Evolutionary conservation across 768 basidiomycete species (phyloP).

Genomic region (Lentinula guzmanii): DNA sequence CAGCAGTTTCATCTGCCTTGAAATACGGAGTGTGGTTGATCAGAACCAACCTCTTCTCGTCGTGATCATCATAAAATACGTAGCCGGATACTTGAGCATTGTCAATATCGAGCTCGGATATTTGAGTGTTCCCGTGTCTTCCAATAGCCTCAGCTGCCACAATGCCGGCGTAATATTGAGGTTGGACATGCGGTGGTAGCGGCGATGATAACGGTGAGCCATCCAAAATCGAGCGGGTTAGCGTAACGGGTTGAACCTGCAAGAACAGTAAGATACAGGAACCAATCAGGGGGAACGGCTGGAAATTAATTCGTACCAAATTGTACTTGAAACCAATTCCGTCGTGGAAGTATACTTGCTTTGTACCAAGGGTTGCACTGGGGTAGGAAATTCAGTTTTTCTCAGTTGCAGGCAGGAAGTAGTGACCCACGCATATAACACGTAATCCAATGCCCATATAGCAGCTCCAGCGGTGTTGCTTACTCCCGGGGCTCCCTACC

Average conservation of each 20-base stretch:
- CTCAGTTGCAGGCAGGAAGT: slow-evolving; percentile 1
- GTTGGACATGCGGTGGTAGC: slow-evolving; percentile 35
- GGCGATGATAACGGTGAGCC: slow-evolving; percentile 34
- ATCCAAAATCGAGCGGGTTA: slow-evolving; percentile 35
- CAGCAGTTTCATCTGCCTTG: slow-evolving; percentile 19
- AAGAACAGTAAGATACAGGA: neutral
- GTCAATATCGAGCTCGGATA: slow-evolving; percentile 29
- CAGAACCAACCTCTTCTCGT: slow-evolving; percentile 30
- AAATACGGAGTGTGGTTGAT: slow-evolving; percentile 35
- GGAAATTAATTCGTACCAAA: slow-evolving; percentile 28
- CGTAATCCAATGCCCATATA: slow-evolving; percentile 63
- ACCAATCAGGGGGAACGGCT: neutral
- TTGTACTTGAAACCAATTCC: slow-evolving; percentile 71
- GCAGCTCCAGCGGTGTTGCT: slow-evolving; percentile 39
- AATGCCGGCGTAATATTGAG: slow-evolving; percentile 38
- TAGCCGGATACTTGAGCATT: slow-evolving; percentile 34
- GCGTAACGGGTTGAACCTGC: slow-evolving; percentile 37
- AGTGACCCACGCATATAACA: slow-evolving; percentile 41
- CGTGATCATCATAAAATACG: slow-evolving; percentile 31
- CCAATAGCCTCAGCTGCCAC: slow-evolving; percentile 36
- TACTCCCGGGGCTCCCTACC: slow-evolving; percentile 9
- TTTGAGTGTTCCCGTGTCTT: slow-evolving; percentile 19
- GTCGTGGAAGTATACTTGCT: slow-evolving; percentile 55
- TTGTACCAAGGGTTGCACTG: slow-evolving; percentile 6
- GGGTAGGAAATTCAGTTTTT: neutral